A percentile compares a stretch with the other conserved stretches of the same genome.
Evolutionary conservation across 306 rosid genomes (phyloP).

Genomic region (Citrullus mucosospermus): DNA sequence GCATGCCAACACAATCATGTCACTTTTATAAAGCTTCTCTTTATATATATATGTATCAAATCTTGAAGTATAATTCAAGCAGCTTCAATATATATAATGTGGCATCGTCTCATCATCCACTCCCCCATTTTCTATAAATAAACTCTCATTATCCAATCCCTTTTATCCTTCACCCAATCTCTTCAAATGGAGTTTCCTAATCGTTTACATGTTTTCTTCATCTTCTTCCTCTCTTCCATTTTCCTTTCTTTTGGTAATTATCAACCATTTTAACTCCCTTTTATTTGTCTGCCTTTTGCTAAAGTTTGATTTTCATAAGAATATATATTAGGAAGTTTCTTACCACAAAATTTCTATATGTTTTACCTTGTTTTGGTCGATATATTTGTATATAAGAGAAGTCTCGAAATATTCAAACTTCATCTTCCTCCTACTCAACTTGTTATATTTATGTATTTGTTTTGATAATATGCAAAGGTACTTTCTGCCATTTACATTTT

Average conservation of each 20-base stretch:
- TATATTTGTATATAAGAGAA: too few species aligned
- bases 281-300: too few species aligned
- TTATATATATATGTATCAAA: background rate
- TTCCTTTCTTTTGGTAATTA: background rate
- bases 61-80: conserved; percentile 5
- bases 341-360: too few species aligned
- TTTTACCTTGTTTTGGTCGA: too few species aligned
- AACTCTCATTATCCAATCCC: background rate
- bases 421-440: too few species aligned
- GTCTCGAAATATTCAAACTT: too few species aligned
- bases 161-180: background rate
- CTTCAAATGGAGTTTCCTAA: background rate
- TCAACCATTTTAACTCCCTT: background rate
- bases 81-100: background rate
- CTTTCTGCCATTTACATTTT: too few species aligned
- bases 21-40: background rate
- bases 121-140: background rate
- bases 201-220: background rate
- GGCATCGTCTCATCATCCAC: background rate
- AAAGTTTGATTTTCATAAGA: too few species aligned
- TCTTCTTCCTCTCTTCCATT: background rate
- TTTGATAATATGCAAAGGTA: too few species aligned
- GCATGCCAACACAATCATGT: background rate
- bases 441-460: too few species aligned
- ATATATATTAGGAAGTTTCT: too few species aligned